phyloP scores from a whole-genome alignment of 495 filamentous ascomycete genomes.

The Pseudomonodictys pantanalensis region DNA sequence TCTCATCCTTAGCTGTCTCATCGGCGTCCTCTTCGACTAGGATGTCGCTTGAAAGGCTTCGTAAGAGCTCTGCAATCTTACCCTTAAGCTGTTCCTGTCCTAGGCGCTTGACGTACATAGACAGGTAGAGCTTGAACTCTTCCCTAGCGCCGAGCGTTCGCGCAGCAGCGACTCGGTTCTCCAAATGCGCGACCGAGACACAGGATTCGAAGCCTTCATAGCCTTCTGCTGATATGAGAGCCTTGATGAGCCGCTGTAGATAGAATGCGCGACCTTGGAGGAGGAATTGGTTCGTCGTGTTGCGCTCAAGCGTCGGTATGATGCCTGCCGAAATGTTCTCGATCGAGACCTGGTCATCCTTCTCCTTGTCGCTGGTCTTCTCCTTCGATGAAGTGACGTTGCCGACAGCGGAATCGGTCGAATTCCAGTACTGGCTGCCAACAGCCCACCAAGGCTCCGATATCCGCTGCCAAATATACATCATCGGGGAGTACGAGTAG shows the following conservation, averaged over 20 bases:
- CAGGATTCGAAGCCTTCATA: conserved; percentile 88
- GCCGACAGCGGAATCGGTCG: conserved; percentile 59
- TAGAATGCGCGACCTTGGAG: conserved; percentile 86
- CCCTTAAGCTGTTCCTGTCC: conserved; percentile 80
- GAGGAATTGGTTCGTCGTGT: conserved; percentile 90
- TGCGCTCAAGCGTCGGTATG: conserved; percentile 86
- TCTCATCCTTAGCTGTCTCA: conserved; percentile 56
- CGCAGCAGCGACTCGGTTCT: conserved; percentile 90
- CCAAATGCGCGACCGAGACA: conserved; percentile 90
- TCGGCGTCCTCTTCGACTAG: conserved; percentile 54
- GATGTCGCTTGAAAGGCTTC: conserved; percentile 71
- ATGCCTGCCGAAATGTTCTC: conserved; percentile 84
- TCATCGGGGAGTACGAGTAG: conserved; percentile 74
- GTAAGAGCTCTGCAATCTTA: conserved; percentile 90
- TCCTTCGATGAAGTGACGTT: conserved; percentile 64
- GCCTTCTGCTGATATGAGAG: conserved; percentile 76
- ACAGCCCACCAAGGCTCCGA: conserved; percentile 98
- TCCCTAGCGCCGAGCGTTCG: conserved; percentile 79
- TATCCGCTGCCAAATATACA: conserved; percentile 92
- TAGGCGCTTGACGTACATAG: conserved; percentile 95
- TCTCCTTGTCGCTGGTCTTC: conserved; percentile 40
- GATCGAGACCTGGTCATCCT: conserved; percentile 51
- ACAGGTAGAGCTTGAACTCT: conserved; percentile 84
- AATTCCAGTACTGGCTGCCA: conserved; percentile 97
- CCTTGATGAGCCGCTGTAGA: conserved; percentile 84